Conservation (phyloP, 306 rosid species). For the Mimosa pudica region DNA sequence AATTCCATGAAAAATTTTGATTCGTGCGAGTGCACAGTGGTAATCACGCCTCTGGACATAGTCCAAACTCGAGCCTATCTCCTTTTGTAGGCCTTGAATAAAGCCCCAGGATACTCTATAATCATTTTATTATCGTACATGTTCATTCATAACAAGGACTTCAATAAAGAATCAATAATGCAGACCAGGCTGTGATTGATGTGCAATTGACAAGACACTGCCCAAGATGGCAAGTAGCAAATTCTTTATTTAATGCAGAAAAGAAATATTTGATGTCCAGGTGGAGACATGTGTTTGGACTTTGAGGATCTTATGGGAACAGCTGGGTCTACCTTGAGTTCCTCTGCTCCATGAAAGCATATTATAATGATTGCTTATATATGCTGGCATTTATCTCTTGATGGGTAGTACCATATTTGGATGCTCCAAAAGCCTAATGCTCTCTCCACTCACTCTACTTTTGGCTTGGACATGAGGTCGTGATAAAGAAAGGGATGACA, state of each 20-base stretch:
- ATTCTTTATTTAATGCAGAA: neutral
- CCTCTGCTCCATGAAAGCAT: conserved; percentile 28
- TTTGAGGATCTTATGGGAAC: conserved; percentile 34
- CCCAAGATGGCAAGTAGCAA: conserved; percentile 28
- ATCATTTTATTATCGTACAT: conserved; percentile 18
- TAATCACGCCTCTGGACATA: conserved; percentile 27
- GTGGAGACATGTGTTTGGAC: conserved; percentile 34
- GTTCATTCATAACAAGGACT: conserved; percentile 26
- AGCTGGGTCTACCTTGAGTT: conserved; percentile 30
- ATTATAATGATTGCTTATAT: conserved; percentile 44
- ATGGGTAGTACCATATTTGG: conserved; percentile 40
- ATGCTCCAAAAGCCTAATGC: conserved; percentile 55
- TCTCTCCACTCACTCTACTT: conserved; percentile 60
- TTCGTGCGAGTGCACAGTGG: conserved; percentile 7
- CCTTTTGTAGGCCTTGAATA: conserved; percentile 20
- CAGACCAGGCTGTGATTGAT: conserved; percentile 8
- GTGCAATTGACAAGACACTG: conserved; percentile 30
- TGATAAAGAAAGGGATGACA: conserved; percentile 32
- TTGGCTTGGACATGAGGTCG: conserved; percentile 42
- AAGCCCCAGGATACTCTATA: conserved; percentile 26
- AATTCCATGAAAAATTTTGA: neutral
- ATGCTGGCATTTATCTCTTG: conserved; percentile 32
- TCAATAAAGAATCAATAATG: neutral
- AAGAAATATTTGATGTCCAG: conserved; percentile 11
- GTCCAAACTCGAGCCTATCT: conserved; percentile 36